phyloP scores from a whole-genome alignment of 108 stramenopile species.

The Heterococcus sp. region DNA sequence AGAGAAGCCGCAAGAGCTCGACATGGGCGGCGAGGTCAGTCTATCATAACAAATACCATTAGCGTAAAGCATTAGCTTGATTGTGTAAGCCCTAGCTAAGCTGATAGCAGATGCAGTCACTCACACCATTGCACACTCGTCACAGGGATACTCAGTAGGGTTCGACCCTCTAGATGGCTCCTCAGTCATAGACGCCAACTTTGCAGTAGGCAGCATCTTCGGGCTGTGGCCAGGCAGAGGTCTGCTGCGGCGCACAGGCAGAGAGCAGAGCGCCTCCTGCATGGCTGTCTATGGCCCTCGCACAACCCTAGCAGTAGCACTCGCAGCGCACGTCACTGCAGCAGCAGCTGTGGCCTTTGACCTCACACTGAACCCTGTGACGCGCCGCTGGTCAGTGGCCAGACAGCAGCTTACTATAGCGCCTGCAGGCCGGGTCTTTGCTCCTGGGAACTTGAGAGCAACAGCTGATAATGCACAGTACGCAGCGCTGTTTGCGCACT shows the following conservation, averaged over 20 bases:
- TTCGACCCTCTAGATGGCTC: slow-evolving; percentile 61
- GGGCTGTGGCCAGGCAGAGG: slow-evolving; percentile 53
- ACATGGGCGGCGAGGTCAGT: slow-evolving; percentile 45
- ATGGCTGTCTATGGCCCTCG: slow-evolving; percentile 54
- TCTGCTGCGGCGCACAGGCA: slow-evolving; percentile 57
- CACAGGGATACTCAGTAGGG: slow-evolving; percentile 57
- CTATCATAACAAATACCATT: too few species aligned
- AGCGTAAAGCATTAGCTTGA: too few species aligned
- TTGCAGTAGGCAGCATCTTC: slow-evolving; percentile 55
- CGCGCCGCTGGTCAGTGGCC: slow-evolving; percentile 9
- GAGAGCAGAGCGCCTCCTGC: slow-evolving; percentile 62
- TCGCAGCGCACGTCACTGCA: slow-evolving; percentile 5
- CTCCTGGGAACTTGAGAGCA: slow-evolving; percentile 86
- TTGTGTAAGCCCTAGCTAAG: too few species aligned
- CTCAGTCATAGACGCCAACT: slow-evolving; percentile 59
- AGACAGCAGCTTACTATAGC: slow-evolving; percentile 20
- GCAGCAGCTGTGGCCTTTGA: slow-evolving; percentile 45
- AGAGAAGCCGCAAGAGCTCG: slow-evolving; percentile 38
- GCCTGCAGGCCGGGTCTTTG: slow-evolving; percentile 69
- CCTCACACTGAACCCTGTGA: slow-evolving; percentile 39
- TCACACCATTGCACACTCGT: background rate
- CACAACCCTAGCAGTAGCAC: slow-evolving; percentile 47
- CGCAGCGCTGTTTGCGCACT: slow-evolving; percentile 35
- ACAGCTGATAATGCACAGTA: slow-evolving; percentile 69
- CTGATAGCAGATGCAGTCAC: background rate